Evolutionary conservation across 2,329 filamentous ascomycete species (phyloP).

Genomic region (Clarireedia paspali): DNA sequence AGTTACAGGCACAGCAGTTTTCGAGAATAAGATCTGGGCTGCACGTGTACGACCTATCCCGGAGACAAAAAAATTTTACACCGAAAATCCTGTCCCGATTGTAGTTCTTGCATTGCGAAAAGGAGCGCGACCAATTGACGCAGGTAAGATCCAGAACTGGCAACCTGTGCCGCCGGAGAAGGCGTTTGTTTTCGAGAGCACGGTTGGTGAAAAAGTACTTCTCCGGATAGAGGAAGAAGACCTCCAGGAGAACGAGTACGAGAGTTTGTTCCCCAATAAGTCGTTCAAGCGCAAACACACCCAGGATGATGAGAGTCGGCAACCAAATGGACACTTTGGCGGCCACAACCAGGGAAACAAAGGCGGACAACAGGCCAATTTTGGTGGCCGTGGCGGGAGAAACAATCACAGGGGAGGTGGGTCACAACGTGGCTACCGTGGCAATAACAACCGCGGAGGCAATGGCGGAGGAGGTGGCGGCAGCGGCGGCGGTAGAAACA

Average conservation of each 20-base stretch:
- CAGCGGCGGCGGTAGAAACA: slow-evolving; percentile 34
- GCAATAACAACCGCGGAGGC: slow-evolving; percentile 29
- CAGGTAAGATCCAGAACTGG: slow-evolving; percentile 77
- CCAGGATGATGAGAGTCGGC: slow-evolving; percentile 41
- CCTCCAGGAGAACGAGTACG: slow-evolving; percentile 52
- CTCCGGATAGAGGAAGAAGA: slow-evolving; percentile 72
- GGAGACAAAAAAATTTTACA: slow-evolving; percentile 60
- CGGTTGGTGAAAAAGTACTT: slow-evolving; percentile 79
- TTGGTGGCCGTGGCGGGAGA: slow-evolving; percentile 27
- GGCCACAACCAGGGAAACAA: slow-evolving; percentile 27
- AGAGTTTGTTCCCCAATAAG: slow-evolving; percentile 54
- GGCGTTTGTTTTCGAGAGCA: slow-evolving; percentile 70
- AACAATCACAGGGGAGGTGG: slow-evolving; percentile 35
- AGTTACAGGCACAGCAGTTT: slow-evolving; percentile 66
- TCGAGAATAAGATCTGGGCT: slow-evolving; percentile 82
- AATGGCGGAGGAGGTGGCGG: slow-evolving; percentile 21
- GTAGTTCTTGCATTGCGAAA: slow-evolving; percentile 77
- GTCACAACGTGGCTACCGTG: slow-evolving; percentile 30
- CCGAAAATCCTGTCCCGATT: slow-evolving; percentile 69
- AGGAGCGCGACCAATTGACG: slow-evolving; percentile 70
- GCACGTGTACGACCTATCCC: slow-evolving; percentile 69
- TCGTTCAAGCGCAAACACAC: slow-evolving; percentile 55
- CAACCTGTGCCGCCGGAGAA: slow-evolving; percentile 64
- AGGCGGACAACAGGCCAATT: slow-evolving; percentile 25
- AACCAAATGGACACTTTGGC: slow-evolving; percentile 22